These are phyloP conservation scores for Fusarium subglutinans DNA, from an alignment of 2,329 filamentous ascomycete genomes.

Conservation along the genomic window DNA sequence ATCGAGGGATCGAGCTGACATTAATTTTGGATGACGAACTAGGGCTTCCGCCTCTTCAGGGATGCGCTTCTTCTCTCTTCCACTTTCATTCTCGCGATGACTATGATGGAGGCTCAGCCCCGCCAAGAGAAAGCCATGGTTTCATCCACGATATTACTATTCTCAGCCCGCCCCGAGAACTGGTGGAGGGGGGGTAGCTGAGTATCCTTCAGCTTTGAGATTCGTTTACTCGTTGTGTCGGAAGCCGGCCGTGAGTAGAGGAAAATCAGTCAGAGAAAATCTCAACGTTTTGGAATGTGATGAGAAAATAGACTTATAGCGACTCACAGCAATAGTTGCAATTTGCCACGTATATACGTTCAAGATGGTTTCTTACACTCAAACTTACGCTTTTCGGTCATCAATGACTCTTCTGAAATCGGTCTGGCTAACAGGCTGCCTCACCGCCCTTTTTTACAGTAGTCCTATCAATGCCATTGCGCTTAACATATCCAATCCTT, in stretches of 20 bases:
- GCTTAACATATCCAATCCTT: not conserved
- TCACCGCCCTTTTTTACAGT: fast-evolving
- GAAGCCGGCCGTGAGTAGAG: not conserved
- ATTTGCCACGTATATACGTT: fast-evolving
- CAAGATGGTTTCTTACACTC: not conserved
- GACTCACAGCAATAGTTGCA: too few relatives aligned
- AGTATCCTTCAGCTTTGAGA: not conserved
- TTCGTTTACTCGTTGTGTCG: not conserved
- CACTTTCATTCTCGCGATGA: not conserved
- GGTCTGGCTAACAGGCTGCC: not conserved
- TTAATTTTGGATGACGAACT: fast-evolving
- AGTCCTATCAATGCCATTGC: not conserved
- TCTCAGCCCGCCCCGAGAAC: not conserved
- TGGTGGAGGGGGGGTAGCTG: not conserved
- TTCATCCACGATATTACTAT: not conserved
- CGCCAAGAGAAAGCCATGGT: not conserved
- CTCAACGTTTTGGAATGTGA: fast-evolving
- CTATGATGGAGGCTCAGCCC: not conserved
- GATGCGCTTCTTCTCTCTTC: not conserved
- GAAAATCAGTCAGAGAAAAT: fast-evolving
- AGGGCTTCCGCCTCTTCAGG: not conserved
- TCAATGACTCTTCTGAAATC: not conserved
- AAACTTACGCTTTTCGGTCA: fast-evolving
- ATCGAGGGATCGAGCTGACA: too few relatives aligned
- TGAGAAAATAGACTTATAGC: not conserved